phyloP scores from a whole-genome alignment of 495 filamentous ascomycete species.

The Hyaloscypha bicolor region DNA sequence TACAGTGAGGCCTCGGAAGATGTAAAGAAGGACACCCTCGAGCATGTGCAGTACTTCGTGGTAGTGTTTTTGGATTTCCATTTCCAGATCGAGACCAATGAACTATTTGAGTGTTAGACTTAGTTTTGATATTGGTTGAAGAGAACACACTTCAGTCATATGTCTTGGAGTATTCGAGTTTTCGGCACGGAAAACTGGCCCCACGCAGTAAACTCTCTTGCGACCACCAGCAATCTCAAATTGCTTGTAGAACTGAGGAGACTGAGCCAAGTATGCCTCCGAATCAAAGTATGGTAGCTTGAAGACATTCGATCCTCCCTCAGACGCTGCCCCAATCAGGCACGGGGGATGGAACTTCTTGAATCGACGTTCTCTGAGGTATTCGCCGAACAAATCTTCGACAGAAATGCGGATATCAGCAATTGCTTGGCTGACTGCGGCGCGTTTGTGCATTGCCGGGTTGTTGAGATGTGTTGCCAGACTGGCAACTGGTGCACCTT shows the following conservation, averaged over 20 bases:
- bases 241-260: constrained; percentile 95
- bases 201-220: constrained; percentile 86
- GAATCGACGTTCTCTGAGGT: constrained; percentile 75
- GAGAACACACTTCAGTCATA: constrained; percentile 70
- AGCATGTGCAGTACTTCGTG: constrained; percentile 81
- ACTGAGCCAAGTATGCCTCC: constrained; percentile 83
- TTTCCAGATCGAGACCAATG: constrained; percentile 95
- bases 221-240: constrained; percentile 93
- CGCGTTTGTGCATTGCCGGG: constrained; percentile 87
- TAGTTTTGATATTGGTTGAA: neutral
- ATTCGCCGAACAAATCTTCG: constrained; percentile 76
- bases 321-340: constrained; percentile 86
- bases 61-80: constrained; percentile 89
- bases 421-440: constrained; percentile 86
- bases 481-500: constrained; percentile 69
- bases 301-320: constrained; percentile 94
- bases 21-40: constrained; percentile 83
- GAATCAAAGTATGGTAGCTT: constrained; percentile 88
- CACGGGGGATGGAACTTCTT: constrained; percentile 89
- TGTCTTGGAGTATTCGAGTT: constrained; percentile 96
- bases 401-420: constrained; percentile 76
- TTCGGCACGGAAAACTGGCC: constrained; percentile 93
- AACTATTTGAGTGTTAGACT: constrained; percentile 52
- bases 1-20: constrained; percentile 76
- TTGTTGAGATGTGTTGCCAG: constrained; percentile 82